Base-by-base conservation (phyloP, 306 rosid species). In the Dryas alaskensis region DNA sequence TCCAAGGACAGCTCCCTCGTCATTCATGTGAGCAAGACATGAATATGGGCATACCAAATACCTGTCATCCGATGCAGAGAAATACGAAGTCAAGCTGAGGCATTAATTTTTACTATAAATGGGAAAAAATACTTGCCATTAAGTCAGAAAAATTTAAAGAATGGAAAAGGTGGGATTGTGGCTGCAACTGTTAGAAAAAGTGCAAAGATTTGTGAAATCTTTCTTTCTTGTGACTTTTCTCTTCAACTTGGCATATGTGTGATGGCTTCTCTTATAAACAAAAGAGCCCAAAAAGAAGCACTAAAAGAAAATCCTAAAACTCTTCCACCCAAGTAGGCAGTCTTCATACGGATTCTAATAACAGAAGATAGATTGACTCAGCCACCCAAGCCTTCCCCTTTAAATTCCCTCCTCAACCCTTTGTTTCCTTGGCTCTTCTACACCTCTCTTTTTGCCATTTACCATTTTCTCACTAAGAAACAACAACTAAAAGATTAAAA, bases 141-240 rank as follows among this genome's bases (percentile, higher is more conserved):
- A 72, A 66, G 45, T 72, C 68, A 81, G 73, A 64, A 58, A 44
- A 70, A 16, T 10, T 10, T 10, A 43, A 51, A 51, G 62, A 54
- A 83, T 74, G 83, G 81, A 68, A 84, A 83, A 81, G 86, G 80
- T 73, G 74, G 72, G 87, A 78, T 82, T 76, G 84, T 90, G 87
- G 88, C 72, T 60, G 82, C 79, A 80, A 91, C 97, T 93, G 85
- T 91, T 83, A 45, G 78, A 67, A 89, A 93, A 88, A 86, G 96
- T 89, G 76, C 84, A 46, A 89, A 86, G 97, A 89, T 91, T 87
- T 85, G 77, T 71, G 72, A 85, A 84, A 91, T 93, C 96, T 89
- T 90, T 73, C 83, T 83, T 87, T 81, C 84, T 65, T 79, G 84
- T 78, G 82, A 83, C 89, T 87, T 93, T 76, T 84, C 82, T 62